phyloP scores from a whole-genome alignment of 1,284 basidiomycete species.

The Trichosporon asahii region DNA sequence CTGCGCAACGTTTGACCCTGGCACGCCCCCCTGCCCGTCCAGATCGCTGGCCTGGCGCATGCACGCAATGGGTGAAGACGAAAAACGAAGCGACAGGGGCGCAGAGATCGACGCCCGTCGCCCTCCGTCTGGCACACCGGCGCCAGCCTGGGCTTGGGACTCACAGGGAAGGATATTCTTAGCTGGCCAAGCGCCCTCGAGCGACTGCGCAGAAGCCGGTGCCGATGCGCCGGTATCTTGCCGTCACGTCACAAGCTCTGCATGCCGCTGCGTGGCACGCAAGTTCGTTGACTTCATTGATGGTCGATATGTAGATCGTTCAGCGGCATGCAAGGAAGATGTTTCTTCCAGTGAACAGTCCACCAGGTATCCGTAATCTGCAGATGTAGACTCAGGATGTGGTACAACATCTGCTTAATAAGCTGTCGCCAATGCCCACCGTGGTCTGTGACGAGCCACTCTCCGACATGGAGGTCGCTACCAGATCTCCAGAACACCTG shows the following conservation, averaged over 20 bases:
- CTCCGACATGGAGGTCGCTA: no score
- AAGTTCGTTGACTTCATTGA: background rate
- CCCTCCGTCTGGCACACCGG: background rate
- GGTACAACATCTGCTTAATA: no score
- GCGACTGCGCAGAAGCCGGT: background rate
- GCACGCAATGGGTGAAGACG: no score
- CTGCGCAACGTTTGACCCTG: background rate
- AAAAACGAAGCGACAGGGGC: background rate
- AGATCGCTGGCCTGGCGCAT: no score
- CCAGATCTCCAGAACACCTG: no score
- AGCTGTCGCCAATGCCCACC: no score
- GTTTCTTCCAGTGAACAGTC: no score
- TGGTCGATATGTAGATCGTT: background rate
- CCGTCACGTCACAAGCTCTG: background rate
- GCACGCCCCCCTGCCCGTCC: background rate
- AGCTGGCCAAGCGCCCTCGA: background rate
- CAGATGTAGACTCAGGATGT: no score
- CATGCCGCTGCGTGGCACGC: background rate
- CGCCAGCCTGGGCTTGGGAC: no score
- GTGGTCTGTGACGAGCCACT: no score
- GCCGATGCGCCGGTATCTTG: background rate
- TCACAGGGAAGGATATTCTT: background rate
- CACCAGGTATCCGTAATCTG: no score
- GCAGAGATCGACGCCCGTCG: background rate
- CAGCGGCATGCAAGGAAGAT: background rate